Evolutionary conservation across 768 basidiomycete species (phyloP), one percentile per base, ranked within the genome.

Genomic region (Lenzites betulinus): DNA sequence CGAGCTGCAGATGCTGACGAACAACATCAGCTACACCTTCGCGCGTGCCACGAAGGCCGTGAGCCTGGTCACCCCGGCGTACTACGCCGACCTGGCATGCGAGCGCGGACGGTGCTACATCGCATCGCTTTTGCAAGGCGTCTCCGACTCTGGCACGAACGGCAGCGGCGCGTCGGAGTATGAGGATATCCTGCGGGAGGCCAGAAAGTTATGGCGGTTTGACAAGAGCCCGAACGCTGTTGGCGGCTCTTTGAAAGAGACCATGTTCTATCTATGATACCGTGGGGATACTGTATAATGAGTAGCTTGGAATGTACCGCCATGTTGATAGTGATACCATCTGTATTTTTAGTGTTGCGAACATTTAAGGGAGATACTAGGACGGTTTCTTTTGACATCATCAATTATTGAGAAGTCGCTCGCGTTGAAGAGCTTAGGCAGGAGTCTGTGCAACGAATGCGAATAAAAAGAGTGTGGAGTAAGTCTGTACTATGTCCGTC

Each of bases 331-430:
- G 15, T 33, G n/a, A 18, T n/a, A n/a, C n/a, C n/a, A n/a, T n/a
- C n/a, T n/a, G n/a, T n/a, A n/a, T n/a, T n/a, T n/a, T n/a, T n/a
- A n/a, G n/a, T n/a, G n/a, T n/a, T n/a, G n/a, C n/a, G n/a, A n/a
- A n/a, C n/a, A n/a, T n/a, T n/a, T n/a, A 96, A 98, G 74, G 81
- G 87, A 3, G 85, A 88, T 73, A 85, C 85, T 8, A 86, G 92
- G 74, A 89, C 87, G 72, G 77, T 87, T 46, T 79, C 88, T 11
- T 74, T 98, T 26, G 89, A 90, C 43, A 85, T 83, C 26, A 79
- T 95, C 16, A 75, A n/a, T n/a, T n/a, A n/a, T 87, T 8, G 70
- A 82, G 69, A 89, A 92, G 74, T 75, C 98, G 50, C 75, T 89
- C 16, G 76, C 76, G 39, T 79, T 99, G 66, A 97, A 94, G 79